phyloP scores from a whole-genome alignment of 192 early-diverging fungal genomes.

The Backusella circina region DNA sequence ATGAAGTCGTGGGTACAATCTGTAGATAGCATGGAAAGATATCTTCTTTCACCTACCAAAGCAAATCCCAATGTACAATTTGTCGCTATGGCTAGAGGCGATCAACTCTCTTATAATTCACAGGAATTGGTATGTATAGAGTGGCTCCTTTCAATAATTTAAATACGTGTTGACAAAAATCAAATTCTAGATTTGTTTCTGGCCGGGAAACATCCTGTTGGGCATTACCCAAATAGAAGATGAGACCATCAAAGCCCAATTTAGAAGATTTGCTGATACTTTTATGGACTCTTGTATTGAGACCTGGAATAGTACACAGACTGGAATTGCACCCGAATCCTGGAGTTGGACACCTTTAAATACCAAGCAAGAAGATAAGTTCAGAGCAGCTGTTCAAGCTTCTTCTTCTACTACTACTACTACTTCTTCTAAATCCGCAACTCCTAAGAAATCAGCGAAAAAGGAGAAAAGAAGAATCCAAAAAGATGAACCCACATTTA shows the following conservation, averaged over 20 bases:
- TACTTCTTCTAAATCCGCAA: neutral
- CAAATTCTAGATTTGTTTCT: conserved; percentile 40
- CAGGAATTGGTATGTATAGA: conserved; percentile 11
- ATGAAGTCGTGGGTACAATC: conserved; percentile 29
- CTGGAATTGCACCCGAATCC: conserved; percentile 45
- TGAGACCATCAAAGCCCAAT: conserved; percentile 15
- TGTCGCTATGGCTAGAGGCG: conserved; percentile 1
- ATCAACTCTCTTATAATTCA: neutral
- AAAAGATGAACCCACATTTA: conserved; percentile 13
- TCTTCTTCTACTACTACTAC: neutral
- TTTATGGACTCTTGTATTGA: conserved; percentile 42
- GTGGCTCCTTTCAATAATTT: neutral
- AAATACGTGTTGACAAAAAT: neutral
- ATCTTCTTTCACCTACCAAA: conserved; percentile 11
- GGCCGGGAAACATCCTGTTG: conserved; percentile 44
- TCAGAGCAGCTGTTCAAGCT: neutral
- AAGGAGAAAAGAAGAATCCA: neutral
- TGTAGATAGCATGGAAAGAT: conserved; percentile 15
- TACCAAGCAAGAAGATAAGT: neutral
- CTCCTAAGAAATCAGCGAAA: neutral
- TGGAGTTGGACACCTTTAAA: conserved; percentile 22
- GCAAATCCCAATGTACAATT: conserved; percentile 2
- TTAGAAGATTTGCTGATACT: conserved; percentile 31
- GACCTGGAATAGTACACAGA: conserved; percentile 33
- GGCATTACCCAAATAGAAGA: conserved; percentile 33